A percentile compares a stretch with the other conserved stretches of the same genome.
Evolutionary conservation across 1,139 yeast genomes (phyloP).

Genomic region (Candida freyschussii): DNA sequence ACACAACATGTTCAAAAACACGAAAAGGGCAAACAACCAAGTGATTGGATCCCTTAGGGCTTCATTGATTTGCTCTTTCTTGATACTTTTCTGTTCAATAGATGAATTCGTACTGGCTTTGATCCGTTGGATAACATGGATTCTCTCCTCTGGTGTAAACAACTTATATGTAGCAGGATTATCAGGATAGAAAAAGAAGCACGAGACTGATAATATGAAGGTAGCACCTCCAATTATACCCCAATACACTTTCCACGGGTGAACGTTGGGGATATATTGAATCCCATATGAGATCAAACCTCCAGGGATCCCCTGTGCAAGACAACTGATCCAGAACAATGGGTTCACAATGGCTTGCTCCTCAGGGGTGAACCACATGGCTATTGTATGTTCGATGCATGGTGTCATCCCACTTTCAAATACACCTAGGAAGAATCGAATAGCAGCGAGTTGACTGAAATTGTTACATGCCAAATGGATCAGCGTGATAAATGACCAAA

Average conservation of each 20-base stretch:
- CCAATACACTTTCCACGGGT: constrained; percentile 44
- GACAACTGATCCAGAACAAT: constrained; percentile 46
- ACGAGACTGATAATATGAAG: constrained; percentile 38
- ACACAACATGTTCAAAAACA: constrained; percentile 34
- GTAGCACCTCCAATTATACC: constrained; percentile 45
- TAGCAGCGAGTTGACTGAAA: constrained; percentile 36
- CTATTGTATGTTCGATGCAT: constrained; percentile 47
- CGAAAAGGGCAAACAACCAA: constrained; percentile 40
- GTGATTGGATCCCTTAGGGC: constrained; percentile 44
- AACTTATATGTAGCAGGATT: constrained; percentile 45
- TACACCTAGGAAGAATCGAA: constrained; percentile 44
- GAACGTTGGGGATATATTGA: constrained; percentile 29
- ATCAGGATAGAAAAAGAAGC: constrained; percentile 46
- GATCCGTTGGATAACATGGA: constrained; percentile 44
- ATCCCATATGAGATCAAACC: constrained; percentile 47
- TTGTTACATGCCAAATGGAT: constrained; percentile 14
- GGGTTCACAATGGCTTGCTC: constrained; percentile 44
- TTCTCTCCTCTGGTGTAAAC: constrained; percentile 45
- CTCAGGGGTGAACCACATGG: constrained; percentile 46
- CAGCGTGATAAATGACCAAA: constrained; percentile 31
- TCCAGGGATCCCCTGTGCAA: constrained; percentile 41
- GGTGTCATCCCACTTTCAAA: constrained; percentile 48
- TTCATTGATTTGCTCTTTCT: constrained; percentile 47
- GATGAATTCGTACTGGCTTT: constrained; percentile 51
- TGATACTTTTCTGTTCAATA: constrained; percentile 36